These are phyloP conservation scores for Gentiana straminea DNA, from an alignment of 257 asterid species.

Conservation along the genomic window DNA sequence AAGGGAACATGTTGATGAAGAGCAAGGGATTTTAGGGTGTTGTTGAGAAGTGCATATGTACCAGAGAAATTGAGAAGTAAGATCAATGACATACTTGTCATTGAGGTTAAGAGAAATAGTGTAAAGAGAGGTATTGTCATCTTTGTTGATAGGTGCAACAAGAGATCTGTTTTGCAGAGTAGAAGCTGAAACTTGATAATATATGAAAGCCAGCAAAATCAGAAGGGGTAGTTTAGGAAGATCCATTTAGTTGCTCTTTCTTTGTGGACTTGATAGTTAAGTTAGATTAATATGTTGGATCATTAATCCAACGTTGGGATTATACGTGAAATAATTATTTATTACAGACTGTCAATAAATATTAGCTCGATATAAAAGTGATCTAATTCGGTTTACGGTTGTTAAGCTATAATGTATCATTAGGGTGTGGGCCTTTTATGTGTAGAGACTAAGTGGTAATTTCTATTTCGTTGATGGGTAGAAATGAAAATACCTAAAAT, in stretches of 20 bases:
- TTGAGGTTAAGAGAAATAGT: constrained; percentile 15
- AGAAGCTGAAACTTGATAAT: constrained; percentile 11
- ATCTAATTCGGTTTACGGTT: no score
- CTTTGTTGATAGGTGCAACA: constrained; percentile 24
- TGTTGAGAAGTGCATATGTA: constrained; percentile 15
- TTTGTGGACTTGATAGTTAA: no score
- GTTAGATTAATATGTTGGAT: no score
- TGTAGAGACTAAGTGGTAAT: no score
- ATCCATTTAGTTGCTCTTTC: neutral
- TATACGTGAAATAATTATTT: no score
- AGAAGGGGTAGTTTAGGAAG: constrained; percentile 3
- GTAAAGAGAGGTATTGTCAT: constrained; percentile 24
- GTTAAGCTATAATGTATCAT: no score
- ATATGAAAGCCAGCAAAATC: constrained; percentile 11
- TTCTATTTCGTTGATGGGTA: no score
- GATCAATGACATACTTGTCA: constrained; percentile 20
- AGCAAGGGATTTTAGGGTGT: constrained; percentile 15
- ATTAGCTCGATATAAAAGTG: no score
- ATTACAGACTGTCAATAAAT: no score
- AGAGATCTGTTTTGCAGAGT: constrained; percentile 15
- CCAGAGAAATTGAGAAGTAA: constrained; percentile 27
- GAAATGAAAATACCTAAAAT: no score
- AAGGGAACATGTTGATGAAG: constrained; percentile 21
- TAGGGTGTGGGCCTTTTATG: no score
- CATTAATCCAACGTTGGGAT: no score